These are phyloP conservation scores for Physocladia obscura DNA, from an alignment of 192 early-diverging fungal species.

Conservation along the genomic window DNA sequence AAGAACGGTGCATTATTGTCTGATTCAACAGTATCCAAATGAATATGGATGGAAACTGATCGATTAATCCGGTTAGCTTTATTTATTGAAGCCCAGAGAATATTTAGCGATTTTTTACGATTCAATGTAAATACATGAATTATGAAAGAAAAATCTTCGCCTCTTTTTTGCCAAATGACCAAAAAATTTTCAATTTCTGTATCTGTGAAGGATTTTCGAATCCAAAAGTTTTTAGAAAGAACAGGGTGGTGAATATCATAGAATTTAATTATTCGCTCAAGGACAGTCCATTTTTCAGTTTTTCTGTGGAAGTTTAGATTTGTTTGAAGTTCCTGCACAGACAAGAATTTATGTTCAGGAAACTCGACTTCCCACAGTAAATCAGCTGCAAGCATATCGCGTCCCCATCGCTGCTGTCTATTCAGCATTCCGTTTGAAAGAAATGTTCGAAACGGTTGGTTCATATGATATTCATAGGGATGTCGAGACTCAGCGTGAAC, in stretches of 20 bases:
- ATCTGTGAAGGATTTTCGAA: slow-evolving; percentile 20
- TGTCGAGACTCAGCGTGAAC: slow-evolving; percentile 32
- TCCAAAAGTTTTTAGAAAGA: slow-evolving; percentile 25
- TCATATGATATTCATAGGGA: slow-evolving; percentile 39
- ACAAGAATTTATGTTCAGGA: background rate
- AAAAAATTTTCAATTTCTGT: slow-evolving; percentile 10
- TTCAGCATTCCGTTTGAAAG: slow-evolving; percentile 26
- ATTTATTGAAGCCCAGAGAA: slow-evolving; percentile 26
- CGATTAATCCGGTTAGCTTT: slow-evolving; percentile 22
- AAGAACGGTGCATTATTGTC: slow-evolving; percentile 18
- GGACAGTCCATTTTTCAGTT: slow-evolving; percentile 19
- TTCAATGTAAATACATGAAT: slow-evolving; percentile 31
- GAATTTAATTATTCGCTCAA: slow-evolving; percentile 16
- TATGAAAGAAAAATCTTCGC: slow-evolving; percentile 6
- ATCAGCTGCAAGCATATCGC: slow-evolving; percentile 20
- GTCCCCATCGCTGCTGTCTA: slow-evolving; percentile 27
- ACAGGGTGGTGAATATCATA: slow-evolving; percentile 29
- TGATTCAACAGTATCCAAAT: slow-evolving; percentile 18
- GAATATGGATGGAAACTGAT: slow-evolving; percentile 14
- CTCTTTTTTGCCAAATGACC: background rate
- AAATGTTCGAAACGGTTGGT: slow-evolving; percentile 26
- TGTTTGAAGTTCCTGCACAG: background rate
- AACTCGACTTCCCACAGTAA: slow-evolving; percentile 18
- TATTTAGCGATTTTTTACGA: slow-evolving; percentile 24
- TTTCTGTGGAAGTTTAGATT: background rate